phyloP scores from a whole-genome alignment of 2,329 filamentous ascomycete genomes.

The Ophiostoma montium region DNA sequence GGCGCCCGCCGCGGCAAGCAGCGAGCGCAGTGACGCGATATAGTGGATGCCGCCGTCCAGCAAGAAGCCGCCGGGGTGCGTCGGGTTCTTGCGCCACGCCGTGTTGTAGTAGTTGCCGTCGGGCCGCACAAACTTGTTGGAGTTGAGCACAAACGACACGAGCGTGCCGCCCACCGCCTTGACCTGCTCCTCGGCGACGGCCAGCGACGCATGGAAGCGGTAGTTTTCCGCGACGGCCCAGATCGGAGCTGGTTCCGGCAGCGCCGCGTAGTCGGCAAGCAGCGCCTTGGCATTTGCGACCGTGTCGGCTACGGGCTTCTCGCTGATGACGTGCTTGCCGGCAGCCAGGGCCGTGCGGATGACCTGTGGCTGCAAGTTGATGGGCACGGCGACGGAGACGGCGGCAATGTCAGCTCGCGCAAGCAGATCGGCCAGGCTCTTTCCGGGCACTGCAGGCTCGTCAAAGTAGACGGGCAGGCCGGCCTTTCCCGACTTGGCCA shows the following conservation, averaged over 20 bases:
- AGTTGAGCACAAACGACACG: constrained; percentile 25
- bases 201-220: constrained; percentile 29
- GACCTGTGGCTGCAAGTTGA: constrained; percentile 42
- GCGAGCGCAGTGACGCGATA: constrained; percentile 44
- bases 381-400: constrained; percentile 48
- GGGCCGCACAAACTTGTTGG: constrained; percentile 28
- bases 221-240: constrained; percentile 61
- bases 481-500: constrained; percentile 15
- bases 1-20: constrained; percentile 34
- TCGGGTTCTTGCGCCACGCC: constrained; percentile 49
- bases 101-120: constrained; percentile 35
- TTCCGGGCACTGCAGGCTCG: constrained; percentile 29
- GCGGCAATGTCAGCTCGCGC: constrained; percentile 37
- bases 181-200: constrained; percentile 14
- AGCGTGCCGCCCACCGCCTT: constrained; percentile 18
- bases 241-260: constrained; percentile 20
- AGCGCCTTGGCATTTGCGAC: constrained; percentile 17
- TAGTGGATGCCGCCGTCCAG: constrained; percentile 66
- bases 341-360: constrained; percentile 45
- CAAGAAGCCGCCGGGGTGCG: constrained; percentile 62
- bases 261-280: constrained; percentile 19
- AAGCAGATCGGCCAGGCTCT: constrained; percentile 36
- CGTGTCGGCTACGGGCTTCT: constrained; percentile 54
- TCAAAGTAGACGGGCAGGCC: constrained; percentile 41
- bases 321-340: constrained; percentile 55